Conservation (phyloP, 1,284 basidiomycete species). For the Xanthoconium separans region DNA sequence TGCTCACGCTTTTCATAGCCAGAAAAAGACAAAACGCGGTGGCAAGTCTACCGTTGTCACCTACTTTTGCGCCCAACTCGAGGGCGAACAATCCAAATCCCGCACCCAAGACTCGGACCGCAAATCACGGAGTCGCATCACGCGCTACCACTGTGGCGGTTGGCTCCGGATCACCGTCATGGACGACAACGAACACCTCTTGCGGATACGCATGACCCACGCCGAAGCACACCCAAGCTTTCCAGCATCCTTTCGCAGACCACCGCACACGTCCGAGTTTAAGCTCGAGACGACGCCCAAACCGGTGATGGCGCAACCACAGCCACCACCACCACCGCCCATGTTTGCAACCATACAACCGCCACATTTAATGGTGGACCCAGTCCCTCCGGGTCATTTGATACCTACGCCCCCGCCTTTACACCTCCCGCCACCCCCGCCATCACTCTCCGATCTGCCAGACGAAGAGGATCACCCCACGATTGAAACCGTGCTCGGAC, state of each 20-base stretch:
- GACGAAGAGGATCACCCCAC: conserved; percentile 17
- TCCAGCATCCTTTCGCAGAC: conserved; percentile 33
- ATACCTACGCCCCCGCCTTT: conserved; percentile 4
- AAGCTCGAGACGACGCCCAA: conserved; percentile 31
- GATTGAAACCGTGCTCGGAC: conserved; percentile 13
- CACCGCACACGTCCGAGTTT: conserved; percentile 33
- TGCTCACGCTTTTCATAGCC: conserved; percentile 15
- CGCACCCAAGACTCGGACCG: conserved; percentile 32
- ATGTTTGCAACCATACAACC: conserved; percentile 28
- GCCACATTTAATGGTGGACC: conserved; percentile 24
- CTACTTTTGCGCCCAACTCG: conserved; percentile 36
- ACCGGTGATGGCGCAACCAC: conserved; percentile 11
- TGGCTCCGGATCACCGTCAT: conserved; percentile 37
- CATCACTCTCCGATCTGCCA: conserved; percentile 5
- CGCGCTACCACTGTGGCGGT: conserved; percentile 35
- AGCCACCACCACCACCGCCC: conserved; percentile 17
- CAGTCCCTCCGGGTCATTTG: conserved; percentile 11
- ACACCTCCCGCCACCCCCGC: conserved; percentile 10
- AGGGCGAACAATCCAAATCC: conserved; percentile 34
- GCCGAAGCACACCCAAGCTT: conserved; percentile 35
- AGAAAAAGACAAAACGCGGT: conserved; percentile 36
- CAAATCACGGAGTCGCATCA: conserved; percentile 35
- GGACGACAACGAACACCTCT: conserved; percentile 35
- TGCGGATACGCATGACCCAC: conserved; percentile 36
- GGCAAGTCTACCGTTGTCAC: conserved; percentile 36